phyloP scores from a whole-genome alignment of 495 filamentous ascomycete species.

The Gamarada debralockiae region DNA sequence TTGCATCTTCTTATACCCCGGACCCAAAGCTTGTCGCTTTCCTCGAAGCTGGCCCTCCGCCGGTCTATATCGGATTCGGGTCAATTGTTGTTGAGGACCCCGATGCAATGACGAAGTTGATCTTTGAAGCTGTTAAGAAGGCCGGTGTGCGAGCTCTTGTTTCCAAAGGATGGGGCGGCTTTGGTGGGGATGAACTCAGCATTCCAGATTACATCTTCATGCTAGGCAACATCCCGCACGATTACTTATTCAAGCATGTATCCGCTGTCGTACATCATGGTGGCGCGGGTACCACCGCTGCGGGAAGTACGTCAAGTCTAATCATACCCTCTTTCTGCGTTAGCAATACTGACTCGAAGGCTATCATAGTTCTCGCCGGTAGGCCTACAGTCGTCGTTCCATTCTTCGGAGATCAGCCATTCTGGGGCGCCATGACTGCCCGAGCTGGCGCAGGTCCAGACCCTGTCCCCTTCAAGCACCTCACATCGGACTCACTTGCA shows the following conservation, averaged over 20 bases:
- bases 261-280: constrained; percentile 61
- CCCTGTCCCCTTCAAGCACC: constrained; percentile 68
- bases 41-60: constrained; percentile 47
- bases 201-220: constrained; percentile 56
- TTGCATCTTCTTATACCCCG: constrained; percentile 45
- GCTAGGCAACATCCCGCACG: constrained; percentile 64
- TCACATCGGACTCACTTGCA: constrained; percentile 59
- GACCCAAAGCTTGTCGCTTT: constrained; percentile 48
- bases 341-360: too few species aligned
- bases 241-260: constrained; percentile 64
- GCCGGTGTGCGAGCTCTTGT: constrained; percentile 60
- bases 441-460: constrained; percentile 61
- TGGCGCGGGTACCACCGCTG: constrained; percentile 62
- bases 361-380: constrained; percentile 56
- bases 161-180: constrained; percentile 63
- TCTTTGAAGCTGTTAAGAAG: constrained; percentile 56
- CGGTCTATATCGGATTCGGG: constrained; percentile 65
- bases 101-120: constrained; percentile 55
- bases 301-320: not conserved
- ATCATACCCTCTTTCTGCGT: not conserved
- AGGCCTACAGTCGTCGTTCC: constrained; percentile 65
- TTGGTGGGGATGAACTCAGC: constrained; percentile 48
- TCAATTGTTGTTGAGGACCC: constrained; percentile 68
- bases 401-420: constrained; percentile 73
- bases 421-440: constrained; percentile 76